These are phyloP conservation scores for Epichloe sibirici DNA, from an alignment of 2,329 filamentous ascomycete species.

Conservation along the genomic window DNA sequence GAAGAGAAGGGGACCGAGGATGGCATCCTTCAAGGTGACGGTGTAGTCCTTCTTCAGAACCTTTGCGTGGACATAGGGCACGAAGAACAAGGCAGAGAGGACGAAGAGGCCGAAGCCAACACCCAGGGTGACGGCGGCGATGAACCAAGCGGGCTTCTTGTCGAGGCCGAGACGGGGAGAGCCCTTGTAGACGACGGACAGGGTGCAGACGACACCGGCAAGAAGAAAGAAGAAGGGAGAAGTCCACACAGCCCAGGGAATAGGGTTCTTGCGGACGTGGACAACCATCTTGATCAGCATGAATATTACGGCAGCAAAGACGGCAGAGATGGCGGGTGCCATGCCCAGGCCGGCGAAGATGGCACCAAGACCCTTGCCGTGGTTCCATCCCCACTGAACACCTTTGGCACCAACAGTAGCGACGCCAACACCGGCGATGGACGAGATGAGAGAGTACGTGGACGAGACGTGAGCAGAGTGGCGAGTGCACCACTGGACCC, in stretches of 20 bases:
- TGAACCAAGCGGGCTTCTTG: slow-evolving; percentile 56
- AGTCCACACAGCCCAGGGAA: slow-evolving; percentile 60
- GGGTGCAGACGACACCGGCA: slow-evolving; percentile 59
- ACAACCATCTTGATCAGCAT: slow-evolving; percentile 53
- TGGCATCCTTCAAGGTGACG: slow-evolving; percentile 50
- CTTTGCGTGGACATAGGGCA: slow-evolving; percentile 54
- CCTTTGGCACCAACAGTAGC: slow-evolving; percentile 46
- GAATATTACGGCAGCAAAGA: slow-evolving; percentile 56
- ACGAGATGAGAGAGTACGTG: slow-evolving; percentile 56
- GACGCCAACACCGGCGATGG: slow-evolving; percentile 54
- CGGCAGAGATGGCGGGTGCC: slow-evolving; percentile 54
- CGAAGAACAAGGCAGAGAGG: slow-evolving; percentile 57
- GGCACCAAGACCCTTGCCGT: slow-evolving; percentile 55
- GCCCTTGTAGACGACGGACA: slow-evolving; percentile 73
- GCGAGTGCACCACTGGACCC: slow-evolving; percentile 69
- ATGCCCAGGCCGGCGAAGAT: slow-evolving; percentile 62
- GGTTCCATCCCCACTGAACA: slow-evolving; percentile 60
- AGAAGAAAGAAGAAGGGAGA: slow-evolving; percentile 70
- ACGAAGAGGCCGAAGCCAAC: slow-evolving; percentile 46
- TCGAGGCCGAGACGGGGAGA: slow-evolving; percentile 53
- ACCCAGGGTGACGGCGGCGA: slow-evolving; percentile 54
- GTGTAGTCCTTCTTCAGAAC: slow-evolving; percentile 57
- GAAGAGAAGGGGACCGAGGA: slow-evolving; percentile 53
- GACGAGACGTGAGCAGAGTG: slow-evolving; percentile 61
- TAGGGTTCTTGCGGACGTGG: slow-evolving; percentile 57